Evolutionary conservation across 305 asterid genomes (phyloP), one percentile per base, ranked within the genome.

Genomic region (Fraxinus floribunda): DNA sequence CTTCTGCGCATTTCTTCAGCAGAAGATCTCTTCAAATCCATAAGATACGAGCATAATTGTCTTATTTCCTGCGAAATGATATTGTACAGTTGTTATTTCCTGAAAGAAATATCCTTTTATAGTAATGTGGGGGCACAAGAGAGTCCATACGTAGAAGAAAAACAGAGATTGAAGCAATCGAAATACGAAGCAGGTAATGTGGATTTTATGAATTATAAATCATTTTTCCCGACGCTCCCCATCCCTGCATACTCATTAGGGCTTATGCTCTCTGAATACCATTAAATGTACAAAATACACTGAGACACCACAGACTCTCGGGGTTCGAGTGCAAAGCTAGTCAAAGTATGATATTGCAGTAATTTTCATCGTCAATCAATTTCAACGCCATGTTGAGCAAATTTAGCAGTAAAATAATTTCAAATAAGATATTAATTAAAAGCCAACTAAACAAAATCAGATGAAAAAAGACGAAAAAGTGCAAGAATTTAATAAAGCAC

Each of bases 1-100:
- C 99, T 96, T 89, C 93, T 90, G 82, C 98, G 97, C 98, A 96
- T 94, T 91, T 94, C 99, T 89, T 96, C 99, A 64, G 99, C 99
- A 81, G 99, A 96, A 86, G 95, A 93, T 89, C 88, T 93, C 92
- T 96, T 96, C 88, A 96, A 91, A 86, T 96, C 99, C 91, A 94
- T 87, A 70, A 96, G 98, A 90, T 90, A 85, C 3, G 98, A 91
- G 90, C 98, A 93, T 77, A 96, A 85, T 83, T 94, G 99, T 86
- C 98, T 92, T 86, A 96, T 93, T 88, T 94, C 99, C 99, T 96
- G 94, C 83, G 83, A 82, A 85, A 60, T 29, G 80, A 46, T 20
- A 70, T 70, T 5, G 75, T 55, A 76, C 75, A 79, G 34, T 74
- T 71, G 60, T 85, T 72, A 86, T 72, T 78, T 79, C 66, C 80